Base-by-base conservation (phyloP, 1,284 basidiomycete species). In the Cryptococcus deneoformans region DNA sequence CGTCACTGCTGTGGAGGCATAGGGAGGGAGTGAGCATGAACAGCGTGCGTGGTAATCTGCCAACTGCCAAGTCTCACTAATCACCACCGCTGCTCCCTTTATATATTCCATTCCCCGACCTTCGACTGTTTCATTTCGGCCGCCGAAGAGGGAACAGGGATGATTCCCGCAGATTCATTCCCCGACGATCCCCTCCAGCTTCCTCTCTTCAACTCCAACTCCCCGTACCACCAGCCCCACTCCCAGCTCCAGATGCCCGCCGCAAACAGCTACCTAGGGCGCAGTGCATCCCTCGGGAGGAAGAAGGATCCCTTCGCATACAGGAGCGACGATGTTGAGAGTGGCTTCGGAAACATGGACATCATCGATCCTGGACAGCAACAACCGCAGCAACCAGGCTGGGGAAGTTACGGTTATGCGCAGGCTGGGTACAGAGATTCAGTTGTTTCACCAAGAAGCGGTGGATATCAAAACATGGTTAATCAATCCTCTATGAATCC, bases 311-410 rank as follows among this genome's bases (percentile, higher is more conserved):
- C 76, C 6, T 76, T 75, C 56, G 66, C 70, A 9, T 75, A 76
- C 54, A 67, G 73, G 2, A 69, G 71, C 6, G 76, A 76, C 60
- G 76, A 78, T 53, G 76, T 78, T 35, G 75, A 77, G 59, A 70
- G 70, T 48, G 76, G 75, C 2, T 60, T 77, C 53, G 74, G 73
- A 9, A 67, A 64, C 45, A 69, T 66, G 60, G 65, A 66, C 16
- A 63, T 66, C 45, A 56, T 54, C 47, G 50, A 50, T 8, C 34
- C 11, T 20, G 50, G 51, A 38, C 57, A 53, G 58, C 49, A 51
- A 24, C 34, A 29, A 16, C 44, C 16, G 14, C n/a, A 42, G 12
- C 29, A n/a, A n/a, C 9, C 51, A 42, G 39, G 35, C 11, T 50
- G 42, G 12, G 39, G 20, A 49, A n/a, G 48, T 12, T 16, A 20